Base-by-base conservation (phyloP, 176 grass and related monocot species). In the Phoenix roebelenii region DNA sequence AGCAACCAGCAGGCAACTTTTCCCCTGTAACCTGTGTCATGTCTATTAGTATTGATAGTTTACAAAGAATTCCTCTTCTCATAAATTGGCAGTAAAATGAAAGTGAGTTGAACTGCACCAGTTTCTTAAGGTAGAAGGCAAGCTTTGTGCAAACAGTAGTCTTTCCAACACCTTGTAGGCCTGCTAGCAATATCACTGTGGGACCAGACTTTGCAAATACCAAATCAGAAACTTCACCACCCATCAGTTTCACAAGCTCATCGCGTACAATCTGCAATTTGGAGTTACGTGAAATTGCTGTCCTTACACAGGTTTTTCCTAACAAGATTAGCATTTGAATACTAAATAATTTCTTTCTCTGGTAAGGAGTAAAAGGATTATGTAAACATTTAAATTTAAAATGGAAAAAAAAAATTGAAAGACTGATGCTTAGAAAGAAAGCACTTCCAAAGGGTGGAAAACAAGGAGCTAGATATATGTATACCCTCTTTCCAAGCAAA, bases 71-170 rank as follows among this genome's bases (percentile, higher is more conserved):
- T 69, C 49, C 64, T 53, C 16, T 67, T 65, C 28, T 30, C 28
- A 54, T 1, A 49, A 54, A 79, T 22, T 25, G 68, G 17, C 85
- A 26, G n/a, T 49, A 67, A 58, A 54, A 4, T 16, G 58, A 71
- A 55, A 63, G 58, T 55, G 56, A 49, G 25, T 10, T 53, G 69
- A 72, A 72, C 51, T 55, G 59, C 73, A 96, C 92, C 86, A 85
- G 72, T 75, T 96, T 97, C 58, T 97, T 88, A 28, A 97, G 70
- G 85, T 92, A 97, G 23, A 78, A 83, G 9, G 93, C 84, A 44
- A 97, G 93, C 77, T 97, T 97, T 18, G 84, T 81, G 63, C 87
- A 97, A 55, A 97, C 76, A 5, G 93, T 97, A 57, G 93, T 97
- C 70, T 97, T 97, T 64, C 93, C 93, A 73, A 97, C 93, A 78